Conservation (phyloP, 352 stramenopile genomes). For the Pythium diclinum region DNA sequence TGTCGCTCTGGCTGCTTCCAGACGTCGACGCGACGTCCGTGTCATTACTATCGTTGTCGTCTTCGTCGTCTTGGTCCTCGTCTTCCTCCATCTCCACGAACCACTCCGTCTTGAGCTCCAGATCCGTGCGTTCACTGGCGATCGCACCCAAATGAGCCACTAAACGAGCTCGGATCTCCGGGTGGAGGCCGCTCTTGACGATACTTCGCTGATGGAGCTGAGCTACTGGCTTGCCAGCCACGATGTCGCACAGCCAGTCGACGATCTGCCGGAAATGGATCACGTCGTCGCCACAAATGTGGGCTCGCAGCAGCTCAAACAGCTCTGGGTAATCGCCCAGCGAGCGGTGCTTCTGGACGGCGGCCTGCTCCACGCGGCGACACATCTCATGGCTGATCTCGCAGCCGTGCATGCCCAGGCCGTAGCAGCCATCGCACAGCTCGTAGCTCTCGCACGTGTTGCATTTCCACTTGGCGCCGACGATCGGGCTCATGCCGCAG, state of each 20-base stretch:
- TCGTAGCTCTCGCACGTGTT: slow-evolving; percentile 68
- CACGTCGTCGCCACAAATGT: slow-evolving; percentile 71
- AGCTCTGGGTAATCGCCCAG: slow-evolving; percentile 62
- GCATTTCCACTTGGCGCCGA: slow-evolving; percentile 74
- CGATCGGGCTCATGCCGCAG: slow-evolving; percentile 73
- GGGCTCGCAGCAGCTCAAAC: slow-evolving; percentile 60
- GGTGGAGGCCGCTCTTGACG: slow-evolving; percentile 65
- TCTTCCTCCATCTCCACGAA: slow-evolving; percentile 39
- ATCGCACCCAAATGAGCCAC: slow-evolving; percentile 58
- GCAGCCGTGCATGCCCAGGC: slow-evolving; percentile 58
- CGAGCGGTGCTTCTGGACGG: slow-evolving; percentile 46
- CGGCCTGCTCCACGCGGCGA: slow-evolving; percentile 54
- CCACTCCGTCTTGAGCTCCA: slow-evolving; percentile 72
- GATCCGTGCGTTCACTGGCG: slow-evolving; percentile 51
- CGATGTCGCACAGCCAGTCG: slow-evolving; percentile 68
- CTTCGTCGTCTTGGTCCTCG: slow-evolving; percentile 29
- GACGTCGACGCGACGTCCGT: background rate
- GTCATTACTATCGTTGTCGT: slow-evolving; percentile 24
- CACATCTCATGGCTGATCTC: slow-evolving; percentile 73
- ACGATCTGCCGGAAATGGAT: slow-evolving; percentile 66
- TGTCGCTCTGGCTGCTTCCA: slow-evolving; percentile 11
- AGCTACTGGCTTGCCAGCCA: slow-evolving; percentile 44
- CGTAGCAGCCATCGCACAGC: slow-evolving; percentile 70
- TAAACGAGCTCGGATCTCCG: slow-evolving; percentile 68
- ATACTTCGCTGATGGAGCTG: slow-evolving; percentile 65